phyloP scores from a whole-genome alignment of 2,329 filamentous ascomycete genomes.

The Cucurbitaria berberidis region DNA sequence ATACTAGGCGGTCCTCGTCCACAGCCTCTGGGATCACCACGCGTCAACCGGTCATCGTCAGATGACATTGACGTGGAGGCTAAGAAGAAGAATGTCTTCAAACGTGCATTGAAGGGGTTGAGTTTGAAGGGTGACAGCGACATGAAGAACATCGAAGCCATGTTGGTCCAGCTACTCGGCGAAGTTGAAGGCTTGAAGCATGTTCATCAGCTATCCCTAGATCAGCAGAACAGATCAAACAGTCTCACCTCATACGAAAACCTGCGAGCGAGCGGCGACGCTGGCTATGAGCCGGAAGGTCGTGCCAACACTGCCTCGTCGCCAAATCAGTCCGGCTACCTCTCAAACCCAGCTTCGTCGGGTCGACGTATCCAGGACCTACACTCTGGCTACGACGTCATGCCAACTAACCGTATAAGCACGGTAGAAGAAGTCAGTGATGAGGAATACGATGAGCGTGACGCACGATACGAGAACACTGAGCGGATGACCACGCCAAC shows the following conservation, averaged over 20 bases:
- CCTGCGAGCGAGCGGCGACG: slow-evolving; percentile 70
- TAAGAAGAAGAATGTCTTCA: slow-evolving; percentile 94
- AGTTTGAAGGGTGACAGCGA: slow-evolving; percentile 88
- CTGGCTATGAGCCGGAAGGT: slow-evolving; percentile 83
- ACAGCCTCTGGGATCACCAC: slow-evolving; percentile 62
- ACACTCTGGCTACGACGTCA: slow-evolving; percentile 59
- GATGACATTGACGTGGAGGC: slow-evolving; percentile 64
- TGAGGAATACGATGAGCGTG: slow-evolving; percentile 72
- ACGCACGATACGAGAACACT: slow-evolving; percentile 65
- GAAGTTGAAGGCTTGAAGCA: slow-evolving; percentile 77
- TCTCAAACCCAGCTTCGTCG: slow-evolving; percentile 65
- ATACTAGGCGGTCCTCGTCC: slow-evolving; percentile 86
- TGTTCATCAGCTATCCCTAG: slow-evolving; percentile 41
- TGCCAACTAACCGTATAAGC: slow-evolving; percentile 79
- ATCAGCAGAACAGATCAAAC: slow-evolving; percentile 46
- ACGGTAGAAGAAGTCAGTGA: slow-evolving; percentile 84
- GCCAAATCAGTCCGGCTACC: slow-evolving; percentile 76
- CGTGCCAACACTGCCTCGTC: slow-evolving; percentile 77
- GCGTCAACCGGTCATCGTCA: slow-evolving; percentile 60
- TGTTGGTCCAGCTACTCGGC: slow-evolving; percentile 83
- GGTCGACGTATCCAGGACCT: slow-evolving; percentile 49
- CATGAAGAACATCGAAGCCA: slow-evolving; percentile 73
- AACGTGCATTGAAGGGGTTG: slow-evolving; percentile 87
- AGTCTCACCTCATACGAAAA: slow-evolving; percentile 74
- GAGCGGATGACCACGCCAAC: slow-evolving; percentile 68